Conservation (phyloP, 2,329 filamentous ascomycete genomes). For the Pseudocercospora cruenta region DNA sequence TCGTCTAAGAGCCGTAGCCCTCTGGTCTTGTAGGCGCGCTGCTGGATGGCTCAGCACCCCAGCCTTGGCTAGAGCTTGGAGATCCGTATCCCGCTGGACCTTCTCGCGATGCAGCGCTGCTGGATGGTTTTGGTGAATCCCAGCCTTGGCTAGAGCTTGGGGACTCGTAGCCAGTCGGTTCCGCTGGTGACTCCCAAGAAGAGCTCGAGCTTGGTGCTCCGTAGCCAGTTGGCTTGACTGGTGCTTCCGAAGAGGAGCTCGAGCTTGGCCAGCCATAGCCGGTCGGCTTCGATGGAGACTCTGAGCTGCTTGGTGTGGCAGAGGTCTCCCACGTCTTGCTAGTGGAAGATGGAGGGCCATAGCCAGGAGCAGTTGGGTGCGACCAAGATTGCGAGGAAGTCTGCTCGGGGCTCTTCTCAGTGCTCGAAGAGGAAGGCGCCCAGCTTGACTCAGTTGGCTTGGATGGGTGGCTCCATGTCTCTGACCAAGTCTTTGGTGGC, state of each 20-base stretch:
- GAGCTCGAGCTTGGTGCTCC: background rate
- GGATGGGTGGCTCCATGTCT: constrained; percentile 2
- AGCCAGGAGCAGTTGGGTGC: background rate
- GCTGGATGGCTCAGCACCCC: background rate
- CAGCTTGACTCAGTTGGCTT: constrained; percentile 1
- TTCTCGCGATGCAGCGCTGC: background rate
- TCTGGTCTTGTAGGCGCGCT: background rate
- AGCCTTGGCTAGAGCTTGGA: background rate
- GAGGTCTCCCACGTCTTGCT: background rate
- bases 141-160: background rate
- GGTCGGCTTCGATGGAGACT: background rate
- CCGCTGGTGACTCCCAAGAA: too few relatives aligned
- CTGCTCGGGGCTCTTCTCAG: background rate
- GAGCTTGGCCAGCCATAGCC: background rate
- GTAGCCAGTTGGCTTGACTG: background rate
- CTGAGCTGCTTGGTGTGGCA: background rate
- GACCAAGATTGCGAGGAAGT: background rate
- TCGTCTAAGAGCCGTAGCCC: background rate
- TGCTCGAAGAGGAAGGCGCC: background rate
- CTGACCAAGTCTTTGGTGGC: background rate
- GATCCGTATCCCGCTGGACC: background rate
- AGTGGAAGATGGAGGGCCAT: background rate
- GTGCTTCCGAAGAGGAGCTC: background rate
- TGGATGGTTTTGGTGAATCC: background rate
- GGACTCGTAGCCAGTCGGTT: too few relatives aligned